Percentiles rank a stretch among this genome's conserved stretches.
phyloP scores from a whole-genome alignment of 345 rosid species.

The Turnera subulata region DNA sequence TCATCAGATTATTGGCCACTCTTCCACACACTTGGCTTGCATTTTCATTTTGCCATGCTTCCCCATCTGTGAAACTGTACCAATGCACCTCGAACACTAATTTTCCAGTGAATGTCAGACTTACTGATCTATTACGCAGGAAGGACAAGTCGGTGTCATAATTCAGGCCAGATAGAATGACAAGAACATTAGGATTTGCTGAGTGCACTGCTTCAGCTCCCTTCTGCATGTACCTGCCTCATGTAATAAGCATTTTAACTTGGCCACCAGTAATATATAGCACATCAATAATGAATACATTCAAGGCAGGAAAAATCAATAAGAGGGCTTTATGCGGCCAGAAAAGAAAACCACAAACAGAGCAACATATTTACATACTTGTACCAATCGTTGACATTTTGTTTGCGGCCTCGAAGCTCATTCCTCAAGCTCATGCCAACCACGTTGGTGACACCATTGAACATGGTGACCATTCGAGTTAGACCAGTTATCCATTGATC shows the following conservation, averaged over 20 bases:
- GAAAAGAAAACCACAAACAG: too few species aligned
- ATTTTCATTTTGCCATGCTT: constrained; percentile 63
- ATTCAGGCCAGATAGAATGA: constrained; percentile 78
- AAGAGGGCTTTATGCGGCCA: too few species aligned
- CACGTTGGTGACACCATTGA: constrained; percentile 56
- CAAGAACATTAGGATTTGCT: constrained; percentile 81
- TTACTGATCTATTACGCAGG: constrained; percentile 37
- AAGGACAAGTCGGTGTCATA: constrained; percentile 74
- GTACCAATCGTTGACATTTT: constrained; percentile 81
- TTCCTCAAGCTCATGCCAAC: constrained; percentile 95
- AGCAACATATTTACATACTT: constrained; percentile 32
- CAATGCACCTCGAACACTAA: constrained; percentile 81
- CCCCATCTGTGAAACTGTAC: constrained; percentile 72
- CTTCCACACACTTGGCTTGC: constrained; percentile 72
- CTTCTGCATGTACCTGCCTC: constrained; percentile 63
- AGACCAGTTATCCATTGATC: constrained; percentile 65
- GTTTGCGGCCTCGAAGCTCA: constrained; percentile 83
- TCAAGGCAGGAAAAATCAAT: too few species aligned
- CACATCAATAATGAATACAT: too few species aligned
- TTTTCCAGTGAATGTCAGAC: constrained; percentile 53
- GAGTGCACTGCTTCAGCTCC: constrained; percentile 93
- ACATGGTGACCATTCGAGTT: constrained; percentile 60
- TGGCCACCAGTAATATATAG: too few species aligned
- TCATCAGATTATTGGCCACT: constrained; percentile 46
- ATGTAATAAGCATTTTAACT: too few species aligned